Evolutionary conservation across 176 grass and related monocot species (phyloP).

Genomic region (Canna indica): DNA sequence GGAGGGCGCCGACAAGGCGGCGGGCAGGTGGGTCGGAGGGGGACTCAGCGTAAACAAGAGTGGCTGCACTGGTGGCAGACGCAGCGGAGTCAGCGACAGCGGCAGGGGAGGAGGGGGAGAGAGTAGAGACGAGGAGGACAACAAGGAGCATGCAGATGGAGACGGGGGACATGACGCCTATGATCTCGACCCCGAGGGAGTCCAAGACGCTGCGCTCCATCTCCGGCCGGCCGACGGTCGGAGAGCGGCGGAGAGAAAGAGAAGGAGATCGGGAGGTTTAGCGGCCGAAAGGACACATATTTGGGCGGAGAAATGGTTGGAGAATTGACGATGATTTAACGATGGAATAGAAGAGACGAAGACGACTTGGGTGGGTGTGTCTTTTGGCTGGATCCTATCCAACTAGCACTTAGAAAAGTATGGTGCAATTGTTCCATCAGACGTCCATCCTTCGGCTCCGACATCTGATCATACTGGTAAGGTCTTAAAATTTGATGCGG

Average conservation of each 20-base stretch:
- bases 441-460: background rate
- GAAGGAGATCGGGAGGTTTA: background rate
- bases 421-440: background rate
- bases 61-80: slow-evolving; percentile 53
- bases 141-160: slow-evolving; percentile 96
- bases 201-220: slow-evolving; percentile 49
- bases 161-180: slow-evolving; percentile 82
- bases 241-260: background rate
- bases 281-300: background rate
- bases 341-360: background rate
- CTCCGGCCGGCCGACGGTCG: background rate
- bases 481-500: too few species aligned
- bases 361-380: background rate
- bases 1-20: slow-evolving; percentile 66
- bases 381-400: background rate
- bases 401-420: background rate
- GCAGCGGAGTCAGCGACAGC: slow-evolving; percentile 16
- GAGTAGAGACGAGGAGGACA: slow-evolving; percentile 69
- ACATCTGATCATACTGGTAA: too few species aligned
- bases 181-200: slow-evolving; percentile 63
- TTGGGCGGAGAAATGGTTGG: background rate
- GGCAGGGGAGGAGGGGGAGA: slow-evolving; percentile 34
- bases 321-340: background rate
- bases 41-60: slow-evolving; percentile 72
- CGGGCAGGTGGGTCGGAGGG: slow-evolving; percentile 46